Evolutionary conservation across 192 early-diverging fungal species (phyloP).

Genomic region (Entophlyctis luteolus): DNA sequence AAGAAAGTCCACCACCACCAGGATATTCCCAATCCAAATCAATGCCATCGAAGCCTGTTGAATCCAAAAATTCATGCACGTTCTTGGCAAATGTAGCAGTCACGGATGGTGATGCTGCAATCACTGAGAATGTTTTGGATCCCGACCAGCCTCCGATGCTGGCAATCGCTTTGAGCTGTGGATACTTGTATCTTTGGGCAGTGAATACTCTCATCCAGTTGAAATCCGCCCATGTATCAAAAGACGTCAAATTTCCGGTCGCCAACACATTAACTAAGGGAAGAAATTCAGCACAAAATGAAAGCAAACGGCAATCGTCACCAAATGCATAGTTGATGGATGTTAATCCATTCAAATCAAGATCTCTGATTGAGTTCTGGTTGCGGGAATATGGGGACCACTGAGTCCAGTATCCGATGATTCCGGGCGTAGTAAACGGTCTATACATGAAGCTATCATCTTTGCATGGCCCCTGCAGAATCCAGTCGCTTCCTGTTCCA

Average conservation of each 20-base stretch:
- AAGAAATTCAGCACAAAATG: not conserved
- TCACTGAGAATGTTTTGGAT: not conserved
- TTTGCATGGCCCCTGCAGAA: conserved; percentile 1
- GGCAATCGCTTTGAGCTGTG: not conserved
- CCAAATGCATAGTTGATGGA: conserved; percentile 27
- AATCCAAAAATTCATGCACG: conserved; percentile 5
- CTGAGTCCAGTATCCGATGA: conserved; percentile 22
- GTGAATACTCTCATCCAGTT: conserved; percentile 8
- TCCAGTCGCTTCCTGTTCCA: not conserved
- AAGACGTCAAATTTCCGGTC: not conserved
- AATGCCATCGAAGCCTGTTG: conserved; percentile 3
- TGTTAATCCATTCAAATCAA: conserved; percentile 15
- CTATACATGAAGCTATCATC: not conserved
- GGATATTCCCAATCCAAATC: conserved; percentile 24
- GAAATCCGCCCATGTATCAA: conserved; percentile 15
- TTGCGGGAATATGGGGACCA: conserved; percentile 22
- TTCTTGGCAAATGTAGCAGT: conserved; percentile 15
- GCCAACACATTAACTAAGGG: conserved; percentile 20
- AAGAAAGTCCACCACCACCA: conserved; percentile 12
- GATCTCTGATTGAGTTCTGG: conserved; percentile 9
- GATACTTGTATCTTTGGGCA: conserved; percentile 6
- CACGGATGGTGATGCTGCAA: not conserved
- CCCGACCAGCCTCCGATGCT: conserved; percentile 20
- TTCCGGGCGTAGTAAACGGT: conserved; percentile 10
- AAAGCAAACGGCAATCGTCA: not conserved